Evolutionary conservation across 2,329 filamentous ascomycete genomes (phyloP), one percentile per base, ranked within the genome.

Genomic region (Colletotrichum cordylinicola): DNA sequence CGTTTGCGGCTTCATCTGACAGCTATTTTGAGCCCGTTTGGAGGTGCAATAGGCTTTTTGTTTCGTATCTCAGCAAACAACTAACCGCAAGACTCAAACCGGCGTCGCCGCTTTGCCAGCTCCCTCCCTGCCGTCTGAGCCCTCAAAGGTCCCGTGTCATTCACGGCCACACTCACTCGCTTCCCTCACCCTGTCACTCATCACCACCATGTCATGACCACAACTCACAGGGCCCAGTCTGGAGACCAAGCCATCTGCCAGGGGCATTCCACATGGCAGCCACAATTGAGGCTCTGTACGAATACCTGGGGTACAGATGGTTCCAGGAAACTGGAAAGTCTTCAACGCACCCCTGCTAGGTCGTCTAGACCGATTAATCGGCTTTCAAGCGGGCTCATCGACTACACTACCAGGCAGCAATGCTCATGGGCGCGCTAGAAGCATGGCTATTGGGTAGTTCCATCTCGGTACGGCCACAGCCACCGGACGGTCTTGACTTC

Each of bases 341-440:
- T 73, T 75, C 69, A 68, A 56, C 60, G 15, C 43, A 66, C 55
- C 72, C 68, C 68, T 67, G 55, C 62, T 75, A 29, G 31, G 55
- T 12, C 39, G 15, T 24, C n/a, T 24, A 29, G 55, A 33, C 37
- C 27, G 48, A 29, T 56, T 62, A 10, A 62, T 67, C 68, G 15
- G 7, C 18, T 75, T 72, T 67, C 29, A 21, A 52, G 9, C 72
- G 60, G 29, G 6, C 43, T 21, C 43, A 21, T 58, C 31, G 39
- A 62, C 37, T 24, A 5, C 43, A 56, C 35, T 39, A 13, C 52
- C 71, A 72, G 61, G 72, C 61, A 72, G 61, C 72, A 52, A 67
- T 31, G 68, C 72, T 61, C 61, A 37, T 71, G 16, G 6, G 31
- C 8, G 24, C 31, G 58, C 39, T 58, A 7, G 10, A 27, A 27